Conservation (phyloP, 139 green algal species). For the Deuterostichococcus epilithicus region DNA sequence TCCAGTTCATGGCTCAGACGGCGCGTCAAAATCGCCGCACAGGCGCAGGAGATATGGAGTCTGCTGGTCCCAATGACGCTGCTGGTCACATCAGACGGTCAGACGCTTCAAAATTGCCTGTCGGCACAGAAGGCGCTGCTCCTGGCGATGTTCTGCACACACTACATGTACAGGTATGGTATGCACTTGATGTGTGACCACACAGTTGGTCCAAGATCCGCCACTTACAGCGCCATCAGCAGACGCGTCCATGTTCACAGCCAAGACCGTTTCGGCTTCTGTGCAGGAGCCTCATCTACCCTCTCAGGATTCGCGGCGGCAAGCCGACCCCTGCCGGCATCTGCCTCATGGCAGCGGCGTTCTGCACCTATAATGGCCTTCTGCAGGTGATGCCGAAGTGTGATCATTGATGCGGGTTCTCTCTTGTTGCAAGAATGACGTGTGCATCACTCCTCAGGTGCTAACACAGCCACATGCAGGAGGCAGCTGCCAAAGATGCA, state of each 20-base stretch:
- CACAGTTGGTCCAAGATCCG: too few relatives aligned
- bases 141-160: conserved; percentile 28
- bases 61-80: not conserved
- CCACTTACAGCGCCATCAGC: too few relatives aligned
- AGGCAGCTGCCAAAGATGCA: not conserved
- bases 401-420: not conserved
- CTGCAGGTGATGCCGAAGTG: conserved; percentile 45
- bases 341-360: conserved; percentile 47
- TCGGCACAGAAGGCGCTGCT: conserved; percentile 17
- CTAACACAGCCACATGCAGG: not conserved
- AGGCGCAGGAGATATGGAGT: not conserved
- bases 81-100: not conserved
- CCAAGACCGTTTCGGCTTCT: too few relatives aligned
- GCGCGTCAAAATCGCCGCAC: too few relatives aligned
- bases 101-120: not conserved
- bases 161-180: conserved; percentile 39
- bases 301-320: conserved; percentile 33
- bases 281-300: conserved; percentile 46
- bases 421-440: not conserved
- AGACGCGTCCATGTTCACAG: too few relatives aligned
- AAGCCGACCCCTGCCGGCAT: conserved; percentile 60
- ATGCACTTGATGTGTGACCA: conserved; percentile 1
- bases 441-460: not conserved
- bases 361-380: conserved; percentile 72
- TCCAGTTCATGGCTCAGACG: too few relatives aligned